Conservation (phyloP, 352 stramenopile genomes). For the Globisporangium rhizosaccharum region DNA sequence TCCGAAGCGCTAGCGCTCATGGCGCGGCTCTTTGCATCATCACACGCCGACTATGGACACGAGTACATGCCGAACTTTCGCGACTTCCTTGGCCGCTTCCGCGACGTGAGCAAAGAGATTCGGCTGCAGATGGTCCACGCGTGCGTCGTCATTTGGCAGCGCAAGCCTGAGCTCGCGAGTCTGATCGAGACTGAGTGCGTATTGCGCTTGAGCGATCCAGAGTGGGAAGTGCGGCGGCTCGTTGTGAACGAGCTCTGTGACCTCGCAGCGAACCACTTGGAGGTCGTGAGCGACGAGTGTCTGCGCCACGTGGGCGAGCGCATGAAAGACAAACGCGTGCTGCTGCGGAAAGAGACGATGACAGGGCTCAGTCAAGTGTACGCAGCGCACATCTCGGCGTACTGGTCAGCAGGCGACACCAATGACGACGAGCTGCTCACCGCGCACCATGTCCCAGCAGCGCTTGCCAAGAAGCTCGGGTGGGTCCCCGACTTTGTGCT, state of each 20-base stretch:
- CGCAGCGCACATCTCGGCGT: slow-evolving; percentile 54
- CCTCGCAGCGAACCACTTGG: slow-evolving; percentile 62
- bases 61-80: slow-evolving; percentile 83
- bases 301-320: slow-evolving; percentile 73
- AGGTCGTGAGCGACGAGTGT: slow-evolving; percentile 59
- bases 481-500: slow-evolving; percentile 83
- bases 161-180: slow-evolving; percentile 50
- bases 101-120: slow-evolving; percentile 84
- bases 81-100: slow-evolving; percentile 82
- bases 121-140: slow-evolving; percentile 79
- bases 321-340: slow-evolving; percentile 86
- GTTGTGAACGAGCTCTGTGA: slow-evolving; percentile 82
- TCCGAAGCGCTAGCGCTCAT: slow-evolving; percentile 72
- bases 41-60: slow-evolving; percentile 61
- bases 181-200: slow-evolving; percentile 75
- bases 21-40: slow-evolving; percentile 74
- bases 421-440: slow-evolving; percentile 16
- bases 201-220: slow-evolving; percentile 59
- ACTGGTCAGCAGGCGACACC: slow-evolving; percentile 27
- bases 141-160: slow-evolving; percentile 63
- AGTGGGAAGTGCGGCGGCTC: slow-evolving; percentile 79
- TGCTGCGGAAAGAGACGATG: slow-evolving; percentile 83
- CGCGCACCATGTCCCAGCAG: slow-evolving; percentile 26
- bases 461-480: slow-evolving; percentile 55
- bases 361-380: slow-evolving; percentile 84